These are phyloP conservation scores for Anthracocystis panici-leucophaei DNA, from an alignment of 1,284 basidiomycete species.

Conservation along the genomic window DNA sequence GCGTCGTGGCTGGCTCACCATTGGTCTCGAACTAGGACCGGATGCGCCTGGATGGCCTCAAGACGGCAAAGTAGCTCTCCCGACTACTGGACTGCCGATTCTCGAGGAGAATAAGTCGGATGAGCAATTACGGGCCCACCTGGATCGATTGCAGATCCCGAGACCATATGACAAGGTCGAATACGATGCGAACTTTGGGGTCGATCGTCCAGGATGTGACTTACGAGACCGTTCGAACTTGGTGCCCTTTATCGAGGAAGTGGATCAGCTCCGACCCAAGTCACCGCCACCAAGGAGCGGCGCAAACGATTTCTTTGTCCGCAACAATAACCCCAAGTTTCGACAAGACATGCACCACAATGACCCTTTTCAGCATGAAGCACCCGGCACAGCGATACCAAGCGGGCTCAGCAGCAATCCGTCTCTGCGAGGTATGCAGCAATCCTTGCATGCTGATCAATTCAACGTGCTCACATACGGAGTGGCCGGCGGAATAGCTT, in stretches of 20 bases:
- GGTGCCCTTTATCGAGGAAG: slow-evolving; percentile 54
- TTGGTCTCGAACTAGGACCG: slow-evolving; percentile 72
- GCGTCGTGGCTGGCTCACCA: slow-evolving; percentile 92
- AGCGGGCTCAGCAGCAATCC: slow-evolving; percentile 37
- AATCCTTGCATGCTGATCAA: slow-evolving; percentile 9
- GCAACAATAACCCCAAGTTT: slow-evolving; percentile 1
- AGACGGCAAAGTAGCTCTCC: slow-evolving; percentile 15
- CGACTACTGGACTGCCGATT: slow-evolving; percentile 13
- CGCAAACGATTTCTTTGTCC: background rate
- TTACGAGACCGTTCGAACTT: slow-evolving; percentile 57
- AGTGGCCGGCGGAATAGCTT: background rate
- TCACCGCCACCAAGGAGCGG: slow-evolving; percentile 50
- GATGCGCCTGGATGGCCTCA: slow-evolving; percentile 32
- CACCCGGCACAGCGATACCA: slow-evolving; percentile 19
- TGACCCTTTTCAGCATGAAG: background rate
- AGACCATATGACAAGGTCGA: slow-evolving; percentile 42
- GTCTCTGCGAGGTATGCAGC: slow-evolving; percentile 22
- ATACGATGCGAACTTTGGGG: slow-evolving; percentile 59
- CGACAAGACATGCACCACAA: slow-evolving; percentile 4
- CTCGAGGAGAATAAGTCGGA: slow-evolving; percentile 9
- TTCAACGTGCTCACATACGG: background rate
- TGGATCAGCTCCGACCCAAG: slow-evolving; percentile 62
- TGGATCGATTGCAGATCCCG: slow-evolving; percentile 27
- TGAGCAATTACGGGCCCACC: slow-evolving; percentile 10
- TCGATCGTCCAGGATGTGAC: slow-evolving; percentile 61